Percentiles rank a stretch among this genome's conserved stretches.
Conservation (phyloP, 2,329 filamentous ascomycete genomes). For the Nemania abortiva region DNA sequence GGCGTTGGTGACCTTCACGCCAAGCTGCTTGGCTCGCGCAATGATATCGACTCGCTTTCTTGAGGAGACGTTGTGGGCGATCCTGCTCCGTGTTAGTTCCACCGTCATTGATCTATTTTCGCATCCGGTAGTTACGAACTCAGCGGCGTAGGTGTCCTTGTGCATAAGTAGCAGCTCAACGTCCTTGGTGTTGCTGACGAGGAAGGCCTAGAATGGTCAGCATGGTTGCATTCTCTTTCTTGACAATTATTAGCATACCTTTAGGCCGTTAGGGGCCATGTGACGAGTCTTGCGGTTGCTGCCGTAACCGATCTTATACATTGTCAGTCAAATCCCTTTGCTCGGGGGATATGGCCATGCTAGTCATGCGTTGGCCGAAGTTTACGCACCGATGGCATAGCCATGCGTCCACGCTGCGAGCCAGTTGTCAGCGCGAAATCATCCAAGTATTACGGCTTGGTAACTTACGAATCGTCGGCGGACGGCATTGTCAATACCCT, state of each 20-base stretch:
- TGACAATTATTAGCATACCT: slow-evolving; percentile 57
- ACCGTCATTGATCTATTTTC: neutral
- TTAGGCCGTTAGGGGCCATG: slow-evolving; percentile 99
- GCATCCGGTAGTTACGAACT: slow-evolving; percentile 72
- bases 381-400: slow-evolving; percentile 94
- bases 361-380: slow-evolving; percentile 3
- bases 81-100: slow-evolving; percentile 72
- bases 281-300: slow-evolving; percentile 99
- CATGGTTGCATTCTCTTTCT: neutral
- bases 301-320: slow-evolving; percentile 89
- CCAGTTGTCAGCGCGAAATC: slow-evolving; percentile 22
- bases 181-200: slow-evolving; percentile 96
- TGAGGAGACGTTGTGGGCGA: slow-evolving; percentile 97
- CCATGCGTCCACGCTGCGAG: slow-evolving; percentile 79
- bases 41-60: slow-evolving; percentile 99
- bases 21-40: slow-evolving; percentile 95
- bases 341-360: slow-evolving; percentile 3
- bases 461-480: slow-evolving; percentile 82
- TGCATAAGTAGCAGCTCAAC: slow-evolving; percentile 99
- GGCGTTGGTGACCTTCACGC: slow-evolving; percentile 99
- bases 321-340: slow-evolving; percentile 38
- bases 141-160: slow-evolving; percentile 98
- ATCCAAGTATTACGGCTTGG: neutral
- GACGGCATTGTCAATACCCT: slow-evolving; percentile 99
- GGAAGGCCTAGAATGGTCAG: slow-evolving; percentile 73